phyloP scores from a whole-genome alignment of 768 basidiomycete genomes.

The Lentinula raphanica region DNA sequence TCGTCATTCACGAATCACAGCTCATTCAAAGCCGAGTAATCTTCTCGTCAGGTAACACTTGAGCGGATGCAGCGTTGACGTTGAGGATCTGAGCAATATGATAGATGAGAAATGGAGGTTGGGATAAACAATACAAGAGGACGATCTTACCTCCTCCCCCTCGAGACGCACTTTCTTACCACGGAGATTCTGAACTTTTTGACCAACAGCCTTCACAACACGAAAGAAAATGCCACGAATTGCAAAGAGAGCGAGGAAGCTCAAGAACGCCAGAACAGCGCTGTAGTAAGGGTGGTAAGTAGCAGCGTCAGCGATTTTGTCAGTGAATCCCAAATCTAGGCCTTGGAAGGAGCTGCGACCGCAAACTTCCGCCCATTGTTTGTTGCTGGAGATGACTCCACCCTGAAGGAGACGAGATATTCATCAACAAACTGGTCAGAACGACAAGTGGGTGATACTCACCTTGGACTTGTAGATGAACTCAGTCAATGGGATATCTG shows the following conservation, averaged over 20 bases:
- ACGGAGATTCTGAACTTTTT: neutral
- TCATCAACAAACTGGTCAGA: neutral
- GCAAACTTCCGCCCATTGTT: conserved; percentile 48
- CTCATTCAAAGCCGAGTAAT: neutral
- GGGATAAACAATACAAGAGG: neutral
- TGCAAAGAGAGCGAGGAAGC: conserved; percentile 33
- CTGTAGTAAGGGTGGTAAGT: conserved; percentile 29
- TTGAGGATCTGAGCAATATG: neutral
- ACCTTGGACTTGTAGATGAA: conserved; percentile 83
- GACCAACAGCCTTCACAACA: conserved; percentile 22
- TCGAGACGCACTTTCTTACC: neutral
- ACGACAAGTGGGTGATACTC: conserved; percentile 13
- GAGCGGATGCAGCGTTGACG: neutral
- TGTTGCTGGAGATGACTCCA: conserved; percentile 51
- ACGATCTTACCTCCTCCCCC: neutral
- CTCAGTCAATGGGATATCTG: conserved; percentile 78
- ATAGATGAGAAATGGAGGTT: too few species aligned
- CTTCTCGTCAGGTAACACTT: neutral
- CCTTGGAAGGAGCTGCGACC: conserved; percentile 20
- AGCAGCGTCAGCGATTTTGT: conserved; percentile 16
- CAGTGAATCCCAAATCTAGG: conserved; percentile 16
- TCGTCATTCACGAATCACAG: too few species aligned
- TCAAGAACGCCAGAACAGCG: conserved; percentile 32
- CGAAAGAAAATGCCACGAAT: conserved; percentile 19
- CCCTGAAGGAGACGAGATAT: conserved; percentile 24